Evolutionary conservation across 2,329 filamentous ascomycete genomes (phyloP).

Genomic region (Cadophora malorum): DNA sequence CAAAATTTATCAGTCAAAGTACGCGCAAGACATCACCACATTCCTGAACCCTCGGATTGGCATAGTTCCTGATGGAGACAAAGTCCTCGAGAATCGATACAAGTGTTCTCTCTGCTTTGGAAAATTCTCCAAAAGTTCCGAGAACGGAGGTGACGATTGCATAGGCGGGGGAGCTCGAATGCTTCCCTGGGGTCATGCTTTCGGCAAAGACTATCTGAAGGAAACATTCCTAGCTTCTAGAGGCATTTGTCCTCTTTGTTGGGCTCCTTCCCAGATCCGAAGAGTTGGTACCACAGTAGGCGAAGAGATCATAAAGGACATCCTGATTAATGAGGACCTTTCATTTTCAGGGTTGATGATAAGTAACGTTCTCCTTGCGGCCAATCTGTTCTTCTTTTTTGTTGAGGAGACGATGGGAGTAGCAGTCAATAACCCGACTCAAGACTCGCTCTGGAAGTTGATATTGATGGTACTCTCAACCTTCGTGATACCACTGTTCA

Average conservation of each 20-base stretch:
- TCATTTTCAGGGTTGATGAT: not conserved
- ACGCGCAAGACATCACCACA: not conserved
- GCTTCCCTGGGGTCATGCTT: conserved; percentile 2
- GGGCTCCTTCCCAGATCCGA: not conserved
- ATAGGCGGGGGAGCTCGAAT: not conserved
- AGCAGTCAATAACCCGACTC: not conserved
- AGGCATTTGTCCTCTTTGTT: not conserved
- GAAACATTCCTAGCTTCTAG: not conserved
- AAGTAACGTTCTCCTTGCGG: not conserved
- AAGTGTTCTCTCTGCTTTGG: conserved; percentile 9
- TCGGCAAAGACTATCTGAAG: not conserved
- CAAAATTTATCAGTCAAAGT: not conserved
- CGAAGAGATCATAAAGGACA: not conserved
- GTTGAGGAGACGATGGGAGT: not conserved
- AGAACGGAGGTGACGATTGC: not conserved
- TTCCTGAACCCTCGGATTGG: not conserved
- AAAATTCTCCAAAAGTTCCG: not conserved
- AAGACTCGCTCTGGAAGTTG: not conserved
- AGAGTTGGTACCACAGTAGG: not conserved
- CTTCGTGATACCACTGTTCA: not conserved
- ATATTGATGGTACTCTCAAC: not conserved
- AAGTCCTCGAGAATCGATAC: not conserved
- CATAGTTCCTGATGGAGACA: not conserved
- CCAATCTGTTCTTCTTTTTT: not conserved
- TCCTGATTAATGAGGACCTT: not conserved